Base-by-base conservation (phyloP, 768 basidiomycete genomes). In the Russula earlei region DNA sequence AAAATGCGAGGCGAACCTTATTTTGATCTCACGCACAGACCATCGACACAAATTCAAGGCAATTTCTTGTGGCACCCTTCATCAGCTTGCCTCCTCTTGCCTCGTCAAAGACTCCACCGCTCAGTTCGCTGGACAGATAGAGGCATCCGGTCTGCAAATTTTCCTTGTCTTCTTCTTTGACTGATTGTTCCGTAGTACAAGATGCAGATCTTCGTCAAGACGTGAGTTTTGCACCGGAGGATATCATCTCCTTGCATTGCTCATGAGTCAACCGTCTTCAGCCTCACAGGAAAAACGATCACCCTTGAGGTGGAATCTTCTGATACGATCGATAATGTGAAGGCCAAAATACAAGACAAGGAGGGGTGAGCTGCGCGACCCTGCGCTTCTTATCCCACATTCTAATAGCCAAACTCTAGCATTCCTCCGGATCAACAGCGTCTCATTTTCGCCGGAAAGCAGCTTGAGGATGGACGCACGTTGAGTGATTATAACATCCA, bases 201-300 rank as follows among this genome's bases (percentile, higher is more conserved):
- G 66, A 95, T 96, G 93, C 93, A 96, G 77, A 97, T 96, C 71
- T 97, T 98, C 75, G 94, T 98, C 56, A 97, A 92, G 76, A 92
- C 91, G 90, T 90, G 65, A 57, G 89, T 76, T 6, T 33, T 31
- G 12, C n/a, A 11, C n/a, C n/a, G 14, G 22, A 15, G 5, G 11
- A 48, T 34, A n/a, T 11, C n/a, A n/a, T n/a, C n/a, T n/a, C n/a
- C n/a, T 17, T 9, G 12, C 33, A 11, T 20, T 46, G 51, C 52
- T 50, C 59, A 27, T 41, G 45, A 49, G 53, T 59, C 61, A 51
- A 14, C 31, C 62, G 22, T 17, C 22, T 5, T 11, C 42, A 92
- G 89, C 85, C 89, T 95, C 67, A 95, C 93, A 83, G 93, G 92
- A 71, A 96, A 96, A 80, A 97, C 94, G 66, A 93, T 94, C 79